Base-by-base conservation (phyloP, 371 early-diverging fungal species). In the Smittium culicis region DNA sequence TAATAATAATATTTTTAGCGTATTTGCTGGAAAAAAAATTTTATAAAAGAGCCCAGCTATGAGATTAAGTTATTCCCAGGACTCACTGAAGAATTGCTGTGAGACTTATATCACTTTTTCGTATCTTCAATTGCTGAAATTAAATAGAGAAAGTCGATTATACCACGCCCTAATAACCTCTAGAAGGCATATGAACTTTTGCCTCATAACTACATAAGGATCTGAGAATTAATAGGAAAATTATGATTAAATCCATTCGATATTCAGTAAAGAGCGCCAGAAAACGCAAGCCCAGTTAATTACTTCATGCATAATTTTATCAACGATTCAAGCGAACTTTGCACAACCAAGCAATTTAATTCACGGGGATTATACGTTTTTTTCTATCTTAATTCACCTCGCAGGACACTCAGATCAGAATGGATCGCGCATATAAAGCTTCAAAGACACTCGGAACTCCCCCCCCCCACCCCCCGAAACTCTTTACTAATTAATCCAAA, bases 201-300 rank as follows among this genome's bases (percentile, higher is more conserved):
- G 5, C 20, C 32, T 11, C 45, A 11, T 20, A 62, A 62, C 20
- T 5, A 62, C 2, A 27, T 62, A 3, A 25, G 30, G 25, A 5
- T 62, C 20, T 62, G 5, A 14, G 27, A 14, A 8, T 20, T 5
- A 32, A 3, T 24, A 8, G 30, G 30, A 62, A 32, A 35, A 25
- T 14, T 11, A 28, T 14, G 30, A 8, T 14, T 8, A 11, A 62
- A 34, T 8, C 35, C 30, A 30, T 25, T 25, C 35, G 30, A 62
- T 20, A 62, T 62, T 8, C 62, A 62, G 62, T 62, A 62, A 3
- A 32, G 30, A 24, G 3, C 30, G 30, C 30, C 62, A 5, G 62
- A 24, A 16, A 14, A 28, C 25, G 30, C 62, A 17, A 17, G 62
- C 16, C 32, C 32, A 16, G 20, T 62, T 32, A 3, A 62, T 30